Evolutionary conservation across 495 filamentous ascomycete species (phyloP), one percentile per base, ranked within the genome.

Genomic region (Parmelia sp.): DNA sequence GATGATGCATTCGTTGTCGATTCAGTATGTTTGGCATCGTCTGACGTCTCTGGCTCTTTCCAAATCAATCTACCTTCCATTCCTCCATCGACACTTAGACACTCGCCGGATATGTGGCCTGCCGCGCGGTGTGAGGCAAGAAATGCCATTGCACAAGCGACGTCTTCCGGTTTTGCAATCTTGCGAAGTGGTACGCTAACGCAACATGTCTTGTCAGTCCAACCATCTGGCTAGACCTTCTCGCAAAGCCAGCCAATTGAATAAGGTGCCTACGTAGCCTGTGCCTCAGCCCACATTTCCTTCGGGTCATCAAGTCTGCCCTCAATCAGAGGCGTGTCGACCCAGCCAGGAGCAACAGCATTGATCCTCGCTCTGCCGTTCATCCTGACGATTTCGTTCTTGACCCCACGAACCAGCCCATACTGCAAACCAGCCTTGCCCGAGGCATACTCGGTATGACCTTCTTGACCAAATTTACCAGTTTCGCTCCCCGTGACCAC

Each of bases 91-190:
- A 83, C 75, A 53, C 74, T 78, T 7, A 84, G 61, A 60, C 77
- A 82, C 68, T 86, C 75, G 1, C 83, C 83, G 10, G 78, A 75
- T 37, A 86, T 81, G 62, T 84, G 81, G 3, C 83, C 82, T 31
- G 82, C 77, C 27, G 78, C 81, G 15, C 75, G 73, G 59, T 81
- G 78, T 60, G 77, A 80, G 15, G 82, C 80, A 17, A 86, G 70
- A 58, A 86, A 84, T 9, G 76, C 76, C 65, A 82, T 79, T 5
- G 79, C 75, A 17, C 78, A 72, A 5, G 79, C 81, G 53, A 86
- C 79, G 73, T 81, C 80, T 45, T 74, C 69, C 5, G 81, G 82
- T 23, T 75, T 71, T 7, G 78, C 78, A 36, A 79, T 78, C 58
- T 80, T 80, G 23, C 72, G 66, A 42, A 81, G 66, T 3, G 79